Conservation (phyloP, 495 filamentous ascomycete genomes). For the Penicillium simplicissimum region DNA sequence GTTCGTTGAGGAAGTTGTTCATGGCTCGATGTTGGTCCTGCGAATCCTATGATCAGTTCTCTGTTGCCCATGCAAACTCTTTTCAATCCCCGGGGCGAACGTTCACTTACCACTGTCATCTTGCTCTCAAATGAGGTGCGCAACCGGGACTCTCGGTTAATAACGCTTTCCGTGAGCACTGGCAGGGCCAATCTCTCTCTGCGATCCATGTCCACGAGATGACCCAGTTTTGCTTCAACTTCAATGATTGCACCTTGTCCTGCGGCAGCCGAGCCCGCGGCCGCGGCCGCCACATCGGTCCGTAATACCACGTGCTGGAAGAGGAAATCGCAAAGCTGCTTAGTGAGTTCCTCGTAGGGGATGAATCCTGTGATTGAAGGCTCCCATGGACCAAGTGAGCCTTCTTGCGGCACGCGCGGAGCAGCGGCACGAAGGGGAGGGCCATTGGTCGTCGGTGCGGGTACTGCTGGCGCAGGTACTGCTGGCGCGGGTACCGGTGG, state of each 20-base stretch:
- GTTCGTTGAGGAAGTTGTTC: conserved; percentile 77
- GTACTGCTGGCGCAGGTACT: neutral
- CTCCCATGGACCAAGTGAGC: conserved; percentile 68
- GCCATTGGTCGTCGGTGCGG: neutral
- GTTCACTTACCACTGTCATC: conserved; percentile 75
- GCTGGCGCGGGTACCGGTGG: conserved; percentile 3
- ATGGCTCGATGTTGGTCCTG: conserved; percentile 74
- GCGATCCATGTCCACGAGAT: conserved; percentile 68
- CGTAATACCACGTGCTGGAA: conserved; percentile 65
- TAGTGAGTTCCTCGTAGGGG: conserved; percentile 67
- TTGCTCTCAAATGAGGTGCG: conserved; percentile 68
- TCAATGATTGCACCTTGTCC: conserved; percentile 74
- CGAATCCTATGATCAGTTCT: conserved; percentile 10
- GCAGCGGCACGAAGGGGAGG: conserved; percentile 10
- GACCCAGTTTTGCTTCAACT: conserved; percentile 89
- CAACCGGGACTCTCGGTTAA: conserved; percentile 53
- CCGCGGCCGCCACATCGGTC: conserved; percentile 49
- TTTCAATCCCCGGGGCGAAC: neutral
- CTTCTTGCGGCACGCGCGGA: conserved; percentile 16
- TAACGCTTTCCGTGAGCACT: conserved; percentile 64
- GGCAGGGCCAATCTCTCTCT: conserved; percentile 66
- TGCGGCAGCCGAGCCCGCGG: conserved; percentile 46
- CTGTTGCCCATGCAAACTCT: no score
- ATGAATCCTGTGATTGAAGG: conserved; percentile 64
- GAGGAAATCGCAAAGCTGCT: conserved; percentile 71